Evolutionary conservation across 768 basidiomycete species (phyloP).

Genomic region (Astraeus odoratus): DNA sequence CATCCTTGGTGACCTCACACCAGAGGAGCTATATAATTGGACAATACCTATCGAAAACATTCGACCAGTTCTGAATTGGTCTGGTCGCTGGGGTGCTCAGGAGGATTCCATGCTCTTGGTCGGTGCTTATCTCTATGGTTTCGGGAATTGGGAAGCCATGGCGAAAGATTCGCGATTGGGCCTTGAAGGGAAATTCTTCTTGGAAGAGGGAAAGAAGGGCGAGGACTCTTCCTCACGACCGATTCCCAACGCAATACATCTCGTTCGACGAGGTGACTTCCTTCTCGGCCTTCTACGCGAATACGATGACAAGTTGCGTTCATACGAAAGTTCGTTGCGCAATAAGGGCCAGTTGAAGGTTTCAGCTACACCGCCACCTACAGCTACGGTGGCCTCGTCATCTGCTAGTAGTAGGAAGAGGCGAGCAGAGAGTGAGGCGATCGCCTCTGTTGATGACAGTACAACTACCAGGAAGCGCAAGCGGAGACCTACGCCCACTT

Average conservation of each 20-base stretch:
- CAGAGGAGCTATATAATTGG: slow-evolving; percentile 76
- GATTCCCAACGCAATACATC: slow-evolving; percentile 96
- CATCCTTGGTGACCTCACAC: slow-evolving; percentile 56
- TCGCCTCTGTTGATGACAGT: slow-evolving; percentile 71
- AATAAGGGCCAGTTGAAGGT: slow-evolving; percentile 62
- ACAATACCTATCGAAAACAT: slow-evolving; percentile 87
- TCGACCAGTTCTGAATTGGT: slow-evolving; percentile 93
- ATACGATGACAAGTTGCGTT: slow-evolving; percentile 85
- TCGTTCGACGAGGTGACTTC: slow-evolving; percentile 95
- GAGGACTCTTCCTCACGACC: slow-evolving; percentile 79
- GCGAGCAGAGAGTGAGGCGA: slow-evolving; percentile 80
- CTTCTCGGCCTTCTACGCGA: slow-evolving; percentile 77
- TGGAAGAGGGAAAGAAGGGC: slow-evolving; percentile 95
- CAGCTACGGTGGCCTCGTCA: slow-evolving; percentile 60
- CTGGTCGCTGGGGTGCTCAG: slow-evolving; percentile 85
- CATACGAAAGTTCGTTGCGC: slow-evolving; percentile 76
- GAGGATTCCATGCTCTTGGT: slow-evolving; percentile 95
- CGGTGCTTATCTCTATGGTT: slow-evolving; percentile 89
- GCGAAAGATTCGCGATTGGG: slow-evolving; percentile 79
- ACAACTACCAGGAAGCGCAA: slow-evolving; percentile 67
- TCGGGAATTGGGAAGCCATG: slow-evolving; percentile 97
- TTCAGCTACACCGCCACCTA: slow-evolving; percentile 73
- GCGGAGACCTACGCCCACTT: slow-evolving; percentile 91
- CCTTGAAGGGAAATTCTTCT: slow-evolving; percentile 90
- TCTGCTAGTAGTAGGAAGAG: slow-evolving; percentile 60